Evolutionary conservation across 352 stramenopile species (phyloP), one percentile per base, ranked within the genome.

Genomic region (Pythium phragmiticola): DNA sequence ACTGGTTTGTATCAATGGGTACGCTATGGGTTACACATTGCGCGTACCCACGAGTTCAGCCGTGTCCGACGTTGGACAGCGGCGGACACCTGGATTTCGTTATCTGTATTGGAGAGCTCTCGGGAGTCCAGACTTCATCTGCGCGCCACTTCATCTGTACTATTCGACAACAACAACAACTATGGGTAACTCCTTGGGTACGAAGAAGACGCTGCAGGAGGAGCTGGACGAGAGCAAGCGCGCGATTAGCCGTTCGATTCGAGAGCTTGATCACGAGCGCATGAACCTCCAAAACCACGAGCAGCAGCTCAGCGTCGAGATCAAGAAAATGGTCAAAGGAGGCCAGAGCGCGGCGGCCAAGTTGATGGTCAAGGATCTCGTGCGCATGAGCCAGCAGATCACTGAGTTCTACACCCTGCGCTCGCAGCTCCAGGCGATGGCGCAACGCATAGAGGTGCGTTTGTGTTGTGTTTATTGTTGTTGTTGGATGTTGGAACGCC

Each of bases 341-440:
- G 90, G 95, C 43, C 96, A 99, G 77, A 99, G 98, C 79, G 87
- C 82, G 48, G 87, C 87, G 17, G 96, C 99, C 30, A 99, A 98
- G 75, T 98, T 99, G 68, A 98, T 98, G 93, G 95, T 94, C 49
- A 98, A 98, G 76, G 95, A 98, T 78, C 76, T 97, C 46, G 90
- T 99, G 55, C 89, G 97, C 63, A 98, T 94, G 56, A 76, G 95
- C 13, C 92, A 98, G 77, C 96, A 99, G 68, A 88, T 98, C 52
- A 98, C 92, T 52, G 98, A 98, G 82, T 99, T 99, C 70, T 98
- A 99, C 73, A 97, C 98, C 50, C 98, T 99, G 92, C 82, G 93
- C 43, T 98, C 89, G 72, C 96, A 99, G 74, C 80, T 99, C 47
- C 95, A 99, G 76, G 92, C 94, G 14, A 94, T 98, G 43, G 92